Conservation (phyloP, 176 grass and related monocot species). For the Zoysia japonica region DNA sequence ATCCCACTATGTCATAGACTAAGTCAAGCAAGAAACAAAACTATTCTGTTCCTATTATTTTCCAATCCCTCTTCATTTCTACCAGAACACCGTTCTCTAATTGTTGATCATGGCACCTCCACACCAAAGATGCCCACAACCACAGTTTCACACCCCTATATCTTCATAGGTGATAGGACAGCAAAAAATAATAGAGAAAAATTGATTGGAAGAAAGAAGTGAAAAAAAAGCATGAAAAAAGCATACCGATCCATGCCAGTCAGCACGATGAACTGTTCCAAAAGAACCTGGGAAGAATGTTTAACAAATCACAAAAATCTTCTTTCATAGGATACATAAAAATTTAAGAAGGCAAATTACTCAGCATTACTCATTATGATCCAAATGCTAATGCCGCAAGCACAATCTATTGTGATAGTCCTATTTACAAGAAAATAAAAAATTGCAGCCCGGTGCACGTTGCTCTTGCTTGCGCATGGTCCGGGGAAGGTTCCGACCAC, state of each 20-base stretch:
- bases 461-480: too few species aligned
- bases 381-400: constrained; percentile 17
- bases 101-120: not conserved
- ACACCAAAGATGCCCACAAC: not conserved
- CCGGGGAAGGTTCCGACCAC: too few species aligned
- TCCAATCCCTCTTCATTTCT: not conserved
- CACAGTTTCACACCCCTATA: not conserved
- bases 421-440: not conserved
- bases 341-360: constrained; percentile 9
- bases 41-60: not conserved
- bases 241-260: constrained; percentile 99
- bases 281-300: constrained; percentile 70
- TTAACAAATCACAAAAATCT: constrained; percentile 10
- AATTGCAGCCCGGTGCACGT: too few species aligned
- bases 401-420: not conserved
- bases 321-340: constrained; percentile 23
- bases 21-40: not conserved
- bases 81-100: not conserved
- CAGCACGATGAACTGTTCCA: constrained; percentile 97
- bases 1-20: constrained; percentile 11
- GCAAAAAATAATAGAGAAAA: constrained; percentile 15
- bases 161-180: not conserved
- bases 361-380: constrained; percentile 11
- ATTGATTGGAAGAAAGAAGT: constrained; percentile 24
- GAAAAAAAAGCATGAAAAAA: constrained; percentile 33